These are phyloP conservation scores for Leccinum fuscescens DNA, from an alignment of 1,284 basidiomycete species.

Conservation along the genomic window DNA sequence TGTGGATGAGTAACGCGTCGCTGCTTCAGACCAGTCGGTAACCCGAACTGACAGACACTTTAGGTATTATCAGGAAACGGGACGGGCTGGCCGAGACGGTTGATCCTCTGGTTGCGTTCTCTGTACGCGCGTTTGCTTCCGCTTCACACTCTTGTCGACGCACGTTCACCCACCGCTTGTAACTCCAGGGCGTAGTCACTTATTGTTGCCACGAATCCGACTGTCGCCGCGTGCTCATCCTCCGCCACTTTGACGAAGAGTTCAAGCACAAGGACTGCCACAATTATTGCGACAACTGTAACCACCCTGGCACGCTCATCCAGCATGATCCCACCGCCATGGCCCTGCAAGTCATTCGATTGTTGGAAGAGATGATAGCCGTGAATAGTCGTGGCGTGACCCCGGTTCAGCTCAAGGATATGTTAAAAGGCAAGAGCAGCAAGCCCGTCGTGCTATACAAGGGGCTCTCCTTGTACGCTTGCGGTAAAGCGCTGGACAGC, in stretches of 20 bases:
- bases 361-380: slow-evolving; percentile 49
- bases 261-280: slow-evolving; percentile 60
- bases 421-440: slow-evolving; percentile 61
- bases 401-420: slow-evolving; percentile 49
- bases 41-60: slow-evolving; percentile 4
- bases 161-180: background rate
- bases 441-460: slow-evolving; percentile 47
- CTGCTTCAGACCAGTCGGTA: background rate
- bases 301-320: slow-evolving; percentile 41
- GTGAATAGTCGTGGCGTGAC: slow-evolving; percentile 41
- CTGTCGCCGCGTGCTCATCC: slow-evolving; percentile 84
- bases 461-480: slow-evolving; percentile 52
- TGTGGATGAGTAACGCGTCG: slow-evolving; percentile 54
- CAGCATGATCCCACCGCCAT: slow-evolving; percentile 53
- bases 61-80: slow-evolving; percentile 83
- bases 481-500: slow-evolving; percentile 47
- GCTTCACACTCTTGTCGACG: background rate
- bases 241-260: slow-evolving; percentile 71
- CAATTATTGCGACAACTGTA: slow-evolving; percentile 75
- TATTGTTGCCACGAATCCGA: slow-evolving; percentile 84
- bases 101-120: slow-evolving; percentile 61
- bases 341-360: slow-evolving; percentile 48
- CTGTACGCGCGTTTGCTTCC: slow-evolving; percentile 33
- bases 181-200: slow-evolving; percentile 52
- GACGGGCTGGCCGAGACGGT: slow-evolving; percentile 81